Percentiles rank a stretch among this genome's conserved stretches.
Conservation (phyloP, 2,329 filamentous ascomycete genomes). For the Anthostomella pinea region DNA sequence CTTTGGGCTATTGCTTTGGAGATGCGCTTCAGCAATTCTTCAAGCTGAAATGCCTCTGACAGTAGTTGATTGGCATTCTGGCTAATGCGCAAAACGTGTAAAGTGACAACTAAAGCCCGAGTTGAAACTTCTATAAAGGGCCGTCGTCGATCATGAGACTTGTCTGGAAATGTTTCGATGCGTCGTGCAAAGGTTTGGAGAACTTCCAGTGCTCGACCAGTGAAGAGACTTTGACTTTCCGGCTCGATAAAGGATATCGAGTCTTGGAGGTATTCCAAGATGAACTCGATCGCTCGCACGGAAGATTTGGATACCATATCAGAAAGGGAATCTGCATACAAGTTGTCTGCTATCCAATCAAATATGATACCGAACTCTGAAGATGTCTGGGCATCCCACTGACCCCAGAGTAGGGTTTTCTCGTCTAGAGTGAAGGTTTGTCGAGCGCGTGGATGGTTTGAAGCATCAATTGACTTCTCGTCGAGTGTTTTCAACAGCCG, state of each 20-base stretch:
- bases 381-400: constrained; percentile 56
- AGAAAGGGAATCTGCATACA: constrained; percentile 20
- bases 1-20: constrained; percentile 36
- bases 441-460: constrained; percentile 32
- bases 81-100: constrained; percentile 43
- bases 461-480: constrained; percentile 24
- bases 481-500: constrained; percentile 40
- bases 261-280: constrained; percentile 47
- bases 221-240: constrained; percentile 39
- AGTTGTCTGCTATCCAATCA: constrained; percentile 54
- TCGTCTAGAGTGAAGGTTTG: constrained; percentile 46
- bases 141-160: constrained; percentile 20
- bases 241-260: constrained; percentile 39
- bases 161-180: constrained; percentile 25
- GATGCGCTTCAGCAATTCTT: constrained; percentile 46
- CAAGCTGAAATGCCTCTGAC: constrained; percentile 42
- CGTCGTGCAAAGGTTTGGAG: constrained; percentile 40
- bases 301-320: constrained; percentile 17
- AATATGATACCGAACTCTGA: constrained; percentile 61
- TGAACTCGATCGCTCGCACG: constrained; percentile 40
- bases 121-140: constrained; percentile 36
- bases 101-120: constrained; percentile 36
- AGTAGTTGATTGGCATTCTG: constrained; percentile 32
- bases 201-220: constrained; percentile 42
- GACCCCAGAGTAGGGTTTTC: constrained; percentile 50